Conservation (phyloP, 1,139 yeast genomes). For the Candida sanyaensis region DNA sequence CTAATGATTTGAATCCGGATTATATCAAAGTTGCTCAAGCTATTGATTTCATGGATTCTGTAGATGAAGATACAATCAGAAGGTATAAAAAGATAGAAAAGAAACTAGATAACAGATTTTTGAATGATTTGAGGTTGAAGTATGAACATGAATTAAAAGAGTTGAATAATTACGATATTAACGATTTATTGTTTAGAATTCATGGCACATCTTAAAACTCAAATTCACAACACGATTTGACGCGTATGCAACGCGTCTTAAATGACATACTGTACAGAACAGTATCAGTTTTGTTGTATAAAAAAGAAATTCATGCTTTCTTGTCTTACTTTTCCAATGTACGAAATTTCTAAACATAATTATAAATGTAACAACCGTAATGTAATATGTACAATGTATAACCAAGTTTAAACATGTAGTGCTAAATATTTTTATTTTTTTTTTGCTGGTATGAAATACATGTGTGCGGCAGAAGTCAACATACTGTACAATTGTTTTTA, state of each 20-base stretch:
- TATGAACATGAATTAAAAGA: slow-evolving; percentile 24
- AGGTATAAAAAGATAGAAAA: slow-evolving; percentile 11
- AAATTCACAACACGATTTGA: slow-evolving; percentile 11
- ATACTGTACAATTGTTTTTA: slow-evolving; percentile 1
- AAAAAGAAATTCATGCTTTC: no score
- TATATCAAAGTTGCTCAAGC: slow-evolving; percentile 36
- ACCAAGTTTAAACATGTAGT: no score
- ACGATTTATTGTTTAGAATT: slow-evolving; percentile 31
- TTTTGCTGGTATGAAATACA: no score
- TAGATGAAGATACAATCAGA: slow-evolving; percentile 24
- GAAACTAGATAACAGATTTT: not conserved
- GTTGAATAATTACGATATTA: slow-evolving; percentile 38
- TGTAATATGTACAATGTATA: not conserved
- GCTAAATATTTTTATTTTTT: no score
- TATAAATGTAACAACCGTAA: not conserved
- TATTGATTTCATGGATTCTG: slow-evolving; percentile 38
- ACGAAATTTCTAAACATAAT: not conserved
- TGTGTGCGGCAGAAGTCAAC: no score
- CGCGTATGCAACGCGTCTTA: not conserved
- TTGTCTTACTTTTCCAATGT: not conserved
- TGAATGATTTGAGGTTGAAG: slow-evolving; percentile 22
- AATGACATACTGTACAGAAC: no score
- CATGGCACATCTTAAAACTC: slow-evolving; percentile 8
- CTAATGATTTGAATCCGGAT: slow-evolving; percentile 30
- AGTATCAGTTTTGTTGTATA: no score